These are phyloP conservation scores for Neurospora crassa DNA, from an alignment of 2,329 filamentous ascomycete species.

Conservation along the genomic window DNA sequence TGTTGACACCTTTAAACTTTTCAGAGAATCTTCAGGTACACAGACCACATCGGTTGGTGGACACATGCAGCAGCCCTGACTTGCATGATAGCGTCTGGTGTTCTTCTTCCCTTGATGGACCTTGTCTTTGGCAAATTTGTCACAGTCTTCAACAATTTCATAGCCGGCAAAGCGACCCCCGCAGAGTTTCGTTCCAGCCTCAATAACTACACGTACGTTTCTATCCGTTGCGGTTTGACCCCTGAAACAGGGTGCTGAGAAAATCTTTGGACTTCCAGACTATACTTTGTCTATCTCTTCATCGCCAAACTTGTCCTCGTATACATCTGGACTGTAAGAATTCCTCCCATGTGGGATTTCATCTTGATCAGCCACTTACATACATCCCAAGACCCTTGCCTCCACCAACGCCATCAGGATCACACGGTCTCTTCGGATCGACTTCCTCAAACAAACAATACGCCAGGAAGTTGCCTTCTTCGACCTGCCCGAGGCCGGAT, in stretches of 20 bases:
- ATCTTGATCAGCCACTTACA: not conserved
- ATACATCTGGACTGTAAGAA: conserved; percentile 26
- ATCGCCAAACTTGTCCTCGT: conserved; percentile 37
- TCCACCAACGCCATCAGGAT: conserved; percentile 21
- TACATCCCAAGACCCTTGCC: conserved; percentile 15
- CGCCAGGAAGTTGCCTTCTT: conserved; percentile 48
- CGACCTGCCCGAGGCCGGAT: conserved; percentile 32
- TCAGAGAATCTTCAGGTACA: conserved; percentile 24
- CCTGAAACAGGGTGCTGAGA: conserved; percentile 12
- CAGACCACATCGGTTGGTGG: conserved; percentile 27
- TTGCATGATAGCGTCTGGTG: conserved; percentile 28
- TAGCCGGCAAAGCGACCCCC: conserved; percentile 31
- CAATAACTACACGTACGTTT: conserved; percentile 32
- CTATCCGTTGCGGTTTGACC: not conserved
- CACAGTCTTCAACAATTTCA: conserved; percentile 48
- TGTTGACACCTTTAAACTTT: not conserved
- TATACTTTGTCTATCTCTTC: conserved; percentile 48
- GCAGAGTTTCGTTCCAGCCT: conserved; percentile 40
- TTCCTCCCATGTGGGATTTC: not conserved
- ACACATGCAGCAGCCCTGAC: conserved; percentile 26
- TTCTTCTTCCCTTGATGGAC: conserved; percentile 44
- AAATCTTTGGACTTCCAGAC: conserved; percentile 17
- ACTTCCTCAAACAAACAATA: conserved; percentile 23
- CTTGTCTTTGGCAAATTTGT: conserved; percentile 47
- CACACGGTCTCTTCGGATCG: conserved; percentile 19